Conservation (phyloP, 2,329 filamentous ascomycete genomes). For the Cladophialophora bantiana region DNA sequence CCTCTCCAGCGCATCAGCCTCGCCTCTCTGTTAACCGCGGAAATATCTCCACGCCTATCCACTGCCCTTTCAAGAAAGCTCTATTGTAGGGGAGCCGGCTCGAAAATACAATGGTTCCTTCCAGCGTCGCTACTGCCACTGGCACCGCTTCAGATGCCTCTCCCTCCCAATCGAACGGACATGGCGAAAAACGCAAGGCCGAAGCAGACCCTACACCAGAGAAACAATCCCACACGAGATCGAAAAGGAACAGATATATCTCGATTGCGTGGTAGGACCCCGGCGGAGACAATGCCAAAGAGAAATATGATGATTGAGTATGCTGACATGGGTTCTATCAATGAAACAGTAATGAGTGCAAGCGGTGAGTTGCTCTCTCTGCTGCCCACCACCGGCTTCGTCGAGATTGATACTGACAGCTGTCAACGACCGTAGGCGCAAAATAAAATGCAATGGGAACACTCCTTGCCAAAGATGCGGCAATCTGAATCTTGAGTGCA, state of each 20-base stretch:
- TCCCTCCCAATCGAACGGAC: constrained; percentile 31
- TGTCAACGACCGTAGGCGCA: constrained; percentile 48
- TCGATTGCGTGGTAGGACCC: constrained; percentile 68
- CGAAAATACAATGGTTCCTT: constrained; percentile 22
- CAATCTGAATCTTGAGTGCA: constrained; percentile 67
- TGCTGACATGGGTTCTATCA: constrained; percentile 26
- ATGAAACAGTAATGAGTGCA: constrained; percentile 65
- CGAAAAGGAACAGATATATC: constrained; percentile 72
- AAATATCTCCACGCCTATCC: constrained; percentile 28
- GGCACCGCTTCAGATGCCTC: constrained; percentile 33
- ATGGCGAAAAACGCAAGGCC: constrained; percentile 38
- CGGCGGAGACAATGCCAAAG: not conserved
- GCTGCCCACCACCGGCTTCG: not conserved
- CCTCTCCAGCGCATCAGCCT: constrained; percentile 3
- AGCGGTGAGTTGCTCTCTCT: constrained; percentile 48
- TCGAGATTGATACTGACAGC: constrained; percentile 3
- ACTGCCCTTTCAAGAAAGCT: not conserved
- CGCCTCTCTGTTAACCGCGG: constrained; percentile 26
- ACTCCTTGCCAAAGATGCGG: constrained; percentile 70
- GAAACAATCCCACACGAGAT: constrained; percentile 50
- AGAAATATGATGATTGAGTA: constrained; percentile 1
- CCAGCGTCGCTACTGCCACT: constrained; percentile 21
- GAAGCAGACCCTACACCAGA: constrained; percentile 27
- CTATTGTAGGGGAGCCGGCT: not conserved
- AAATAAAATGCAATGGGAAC: constrained; percentile 72